Evolutionary conservation across 805 yeast species (phyloP).

Genomic region (Metschnikowia kofuensis): DNA sequence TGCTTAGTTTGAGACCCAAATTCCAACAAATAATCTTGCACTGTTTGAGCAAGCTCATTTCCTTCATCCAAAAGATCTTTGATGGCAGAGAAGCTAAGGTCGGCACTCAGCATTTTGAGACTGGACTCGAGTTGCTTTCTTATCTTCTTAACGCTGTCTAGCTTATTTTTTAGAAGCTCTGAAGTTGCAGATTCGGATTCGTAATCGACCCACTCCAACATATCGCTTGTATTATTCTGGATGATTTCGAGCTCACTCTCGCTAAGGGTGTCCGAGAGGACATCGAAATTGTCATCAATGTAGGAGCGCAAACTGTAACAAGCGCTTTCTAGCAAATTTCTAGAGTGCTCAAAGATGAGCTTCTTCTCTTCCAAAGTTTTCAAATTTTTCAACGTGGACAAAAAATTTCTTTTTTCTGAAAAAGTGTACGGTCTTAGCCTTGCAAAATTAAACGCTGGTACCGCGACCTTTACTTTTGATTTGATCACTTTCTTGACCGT

Average conservation of each 20-base stretch:
- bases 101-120: conserved; percentile 42
- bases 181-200: conserved; percentile 53
- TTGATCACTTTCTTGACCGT: conserved; percentile 17
- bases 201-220: conserved; percentile 76
- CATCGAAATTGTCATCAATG: conserved; percentile 52
- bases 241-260: conserved; percentile 31
- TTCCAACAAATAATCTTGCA: conserved; percentile 44
- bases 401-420: conserved; percentile 44
- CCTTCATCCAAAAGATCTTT: conserved; percentile 43
- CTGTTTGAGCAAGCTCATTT: conserved; percentile 33
- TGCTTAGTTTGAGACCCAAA: conserved; percentile 45
- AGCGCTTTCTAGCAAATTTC: conserved; percentile 70
- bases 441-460: conserved; percentile 49
- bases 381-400: conserved; percentile 48
- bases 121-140: conserved; percentile 28
- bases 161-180: conserved; percentile 26
- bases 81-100: conserved; percentile 48
- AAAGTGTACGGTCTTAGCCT: conserved; percentile 30
- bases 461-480: conserved; percentile 25
- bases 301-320: conserved; percentile 65
- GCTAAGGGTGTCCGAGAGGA: conserved; percentile 37
- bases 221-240: conserved; percentile 38
- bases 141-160: conserved; percentile 19
- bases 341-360: conserved; percentile 50
- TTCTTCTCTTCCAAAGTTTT: conserved; percentile 56